Evolutionary conservation across 2,329 filamentous ascomycete species (phyloP), one percentile per base, ranked within the genome.

Genomic region (Neurospora sp.): DNA sequence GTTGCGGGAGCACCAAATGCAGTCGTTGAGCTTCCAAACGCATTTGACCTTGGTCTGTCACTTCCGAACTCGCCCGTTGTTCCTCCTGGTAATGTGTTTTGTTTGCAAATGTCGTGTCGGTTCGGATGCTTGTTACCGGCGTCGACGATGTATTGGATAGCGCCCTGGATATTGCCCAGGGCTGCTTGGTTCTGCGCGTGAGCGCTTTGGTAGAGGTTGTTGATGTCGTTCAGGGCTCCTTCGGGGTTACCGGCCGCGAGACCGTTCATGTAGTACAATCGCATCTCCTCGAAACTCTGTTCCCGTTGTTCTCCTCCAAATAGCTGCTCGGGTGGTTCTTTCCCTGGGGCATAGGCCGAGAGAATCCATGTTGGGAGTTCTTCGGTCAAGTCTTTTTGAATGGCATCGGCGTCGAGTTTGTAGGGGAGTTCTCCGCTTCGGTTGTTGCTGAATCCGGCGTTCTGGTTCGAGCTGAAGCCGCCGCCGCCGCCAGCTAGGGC

Each of bases 201-300:
- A 3, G 91, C 88, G 72, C 89, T 87, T 38, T 85, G 82, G 75
- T 89, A 89, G 7, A 94, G 81, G 15, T 81, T 82, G 68, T 86
- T 83, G 68, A 90, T 86, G 76, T 90, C 84, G 76, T 84, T 83
- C 74, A 89, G 80, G 89, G 85, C 86, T 69, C 82, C 81, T 69
- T 86, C 81, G 13, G 82, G 80, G 70, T 89, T 91, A 1, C 91
- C 91, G 8, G 85, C 77, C 9, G 87, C 85, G 52, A 84, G 82
- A 1, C 87, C 87, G 68, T 78, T 76, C 75, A 89, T 83, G 76
- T 95, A 94, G 77, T 93, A 90, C 28, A 94, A 78, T 67, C 93
- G 87, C 78, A 97, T 86, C 80, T 98, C 95, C 79, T 98, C 95
- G 52, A 91, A 91, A 76, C 93, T 97, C 78, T 93, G 91, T 79